A percentile compares a stretch with the other conserved stretches of the same genome.
Evolutionary conservation across 192 early-diverging fungal species (phyloP).

Genomic region (Backusella morwellensis): DNA sequence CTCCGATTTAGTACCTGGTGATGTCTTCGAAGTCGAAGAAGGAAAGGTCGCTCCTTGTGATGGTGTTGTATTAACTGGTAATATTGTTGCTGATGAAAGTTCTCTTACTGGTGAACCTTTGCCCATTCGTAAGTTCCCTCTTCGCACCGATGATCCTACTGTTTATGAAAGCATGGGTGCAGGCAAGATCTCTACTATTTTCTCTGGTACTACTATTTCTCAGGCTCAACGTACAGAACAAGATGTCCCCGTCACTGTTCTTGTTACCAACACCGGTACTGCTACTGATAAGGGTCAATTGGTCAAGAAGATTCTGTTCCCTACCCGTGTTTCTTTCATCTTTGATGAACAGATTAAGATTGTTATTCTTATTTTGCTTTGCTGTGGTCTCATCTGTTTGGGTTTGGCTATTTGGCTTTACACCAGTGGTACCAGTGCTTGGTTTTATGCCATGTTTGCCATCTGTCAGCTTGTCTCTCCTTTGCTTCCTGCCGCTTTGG

Average conservation of each 20-base stretch:
- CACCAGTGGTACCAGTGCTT: slow-evolving; percentile 43
- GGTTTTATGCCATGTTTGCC: slow-evolving; percentile 70
- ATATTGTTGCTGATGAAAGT: slow-evolving; percentile 64
- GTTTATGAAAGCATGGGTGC: slow-evolving; percentile 24
- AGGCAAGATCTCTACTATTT: slow-evolving; percentile 52
- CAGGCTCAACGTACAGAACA: slow-evolving; percentile 43
- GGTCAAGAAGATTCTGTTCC: slow-evolving; percentile 70
- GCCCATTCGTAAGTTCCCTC: slow-evolving; percentile 67
- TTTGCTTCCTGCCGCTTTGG: slow-evolving; percentile 64
- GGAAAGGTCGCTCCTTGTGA: slow-evolving; percentile 53
- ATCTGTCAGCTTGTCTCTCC: slow-evolving; percentile 67
- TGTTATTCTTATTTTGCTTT: slow-evolving; percentile 56
- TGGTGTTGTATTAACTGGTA: slow-evolving; percentile 49
- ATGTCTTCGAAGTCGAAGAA: slow-evolving; percentile 58
- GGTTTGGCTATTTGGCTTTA: slow-evolving; percentile 47
- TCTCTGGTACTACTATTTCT: slow-evolving; percentile 56
- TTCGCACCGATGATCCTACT: slow-evolving; percentile 40
- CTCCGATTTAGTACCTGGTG: slow-evolving; percentile 66
- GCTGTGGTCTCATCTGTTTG: slow-evolving; percentile 53
- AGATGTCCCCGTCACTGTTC: slow-evolving; percentile 32
- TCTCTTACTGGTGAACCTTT: slow-evolving; percentile 69
- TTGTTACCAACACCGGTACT: slow-evolving; percentile 62
- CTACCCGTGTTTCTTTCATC: slow-evolving; percentile 60
- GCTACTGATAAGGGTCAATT: slow-evolving; percentile 62
- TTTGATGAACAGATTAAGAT: slow-evolving; percentile 74